Conservation (phyloP, 202 grass and related monocot genomes). For the Setaria italica region DNA sequence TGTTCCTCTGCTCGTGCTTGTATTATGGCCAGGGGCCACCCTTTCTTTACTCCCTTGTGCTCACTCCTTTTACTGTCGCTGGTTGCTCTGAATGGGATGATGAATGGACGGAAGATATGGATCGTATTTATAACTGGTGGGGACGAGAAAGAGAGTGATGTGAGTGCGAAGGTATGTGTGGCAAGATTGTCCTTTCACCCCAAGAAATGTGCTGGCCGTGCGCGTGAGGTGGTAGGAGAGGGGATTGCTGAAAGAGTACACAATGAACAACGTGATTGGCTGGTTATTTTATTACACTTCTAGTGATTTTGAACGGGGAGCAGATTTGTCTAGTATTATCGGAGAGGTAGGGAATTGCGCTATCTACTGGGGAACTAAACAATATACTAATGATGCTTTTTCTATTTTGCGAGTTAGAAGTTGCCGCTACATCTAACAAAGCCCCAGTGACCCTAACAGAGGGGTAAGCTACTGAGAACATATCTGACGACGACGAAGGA, state of each 20-base stretch:
- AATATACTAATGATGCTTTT: not conserved
- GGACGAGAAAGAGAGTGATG: not conserved
- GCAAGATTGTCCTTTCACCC: slow-evolving; percentile 41
- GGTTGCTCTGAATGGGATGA: slow-evolving; percentile 32
- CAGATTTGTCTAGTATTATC: not conserved
- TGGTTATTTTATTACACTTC: slow-evolving; percentile 27
- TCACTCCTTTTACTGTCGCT: slow-evolving; percentile 2
- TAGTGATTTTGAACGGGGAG: slow-evolving; percentile 5
- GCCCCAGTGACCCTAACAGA: not conserved
- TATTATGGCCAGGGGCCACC: slow-evolving; percentile 34
- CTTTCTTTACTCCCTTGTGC: slow-evolving; percentile 33
- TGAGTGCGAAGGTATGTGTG: slow-evolving; percentile 26
- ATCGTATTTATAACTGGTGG: slow-evolving; percentile 46
- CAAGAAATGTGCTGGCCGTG: slow-evolving; percentile 54
- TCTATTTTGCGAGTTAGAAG: slow-evolving; percentile 4
- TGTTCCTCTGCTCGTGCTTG: slow-evolving; percentile 23
- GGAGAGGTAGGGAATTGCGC: not conserved
- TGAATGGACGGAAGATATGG: slow-evolving; percentile 8
- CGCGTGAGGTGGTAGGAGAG: slow-evolving; percentile 1
- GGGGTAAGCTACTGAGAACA: too few relatives aligned
- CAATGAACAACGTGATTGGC: slow-evolving; percentile 40
- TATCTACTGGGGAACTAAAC: not conserved
- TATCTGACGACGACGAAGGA: too few relatives aligned
- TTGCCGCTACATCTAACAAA: not conserved
- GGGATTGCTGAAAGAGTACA: slow-evolving; percentile 51